These are phyloP conservation scores for Pythium myriotylum DNA, from an alignment of 352 stramenopile genomes.

Conservation along the genomic window DNA sequence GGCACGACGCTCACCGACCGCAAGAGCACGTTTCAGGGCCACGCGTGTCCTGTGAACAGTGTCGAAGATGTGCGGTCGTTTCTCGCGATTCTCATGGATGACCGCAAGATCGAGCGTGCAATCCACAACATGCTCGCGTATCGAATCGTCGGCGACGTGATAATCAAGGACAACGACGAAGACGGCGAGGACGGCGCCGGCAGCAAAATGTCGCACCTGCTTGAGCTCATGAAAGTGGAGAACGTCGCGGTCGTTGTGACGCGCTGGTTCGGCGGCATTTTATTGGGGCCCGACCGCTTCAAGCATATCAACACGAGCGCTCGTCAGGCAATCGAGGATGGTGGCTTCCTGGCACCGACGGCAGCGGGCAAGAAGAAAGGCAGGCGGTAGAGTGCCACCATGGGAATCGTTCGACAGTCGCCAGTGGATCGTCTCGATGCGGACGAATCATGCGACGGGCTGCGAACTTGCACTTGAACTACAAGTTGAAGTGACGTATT, in stretches of 20 bases:
- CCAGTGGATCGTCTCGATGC: no score
- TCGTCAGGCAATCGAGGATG: conserved; percentile 74
- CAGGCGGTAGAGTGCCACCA: conserved; percentile 33
- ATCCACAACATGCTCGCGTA: conserved; percentile 91
- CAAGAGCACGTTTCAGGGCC: conserved; percentile 85
- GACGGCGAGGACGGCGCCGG: conserved; percentile 83
- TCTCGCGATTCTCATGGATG: conserved; percentile 72
- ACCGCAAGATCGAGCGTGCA: conserved; percentile 81
- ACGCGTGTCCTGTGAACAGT: conserved; percentile 59
- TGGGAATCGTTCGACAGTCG: no score
- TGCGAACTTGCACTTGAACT: no score
- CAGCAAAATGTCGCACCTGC: conserved; percentile 78
- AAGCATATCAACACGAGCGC: conserved; percentile 83
- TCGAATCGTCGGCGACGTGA: conserved; percentile 69
- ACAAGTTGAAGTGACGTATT: no score
- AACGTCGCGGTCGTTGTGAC: conserved; percentile 87
- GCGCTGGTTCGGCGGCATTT: conserved; percentile 84
- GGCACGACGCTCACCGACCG: conserved; percentile 69
- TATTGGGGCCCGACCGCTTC: conserved; percentile 85
- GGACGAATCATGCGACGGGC: no score
- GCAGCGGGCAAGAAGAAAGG: conserved; percentile 45
- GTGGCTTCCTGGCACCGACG: conserved; percentile 52
- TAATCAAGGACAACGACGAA: conserved; percentile 87
- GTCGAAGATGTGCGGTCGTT: conserved; percentile 84
- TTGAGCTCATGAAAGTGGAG: conserved; percentile 78